These are phyloP conservation scores for Nemania diffusa DNA, from an alignment of 2,329 filamentous ascomycete species.

Conservation along the genomic window DNA sequence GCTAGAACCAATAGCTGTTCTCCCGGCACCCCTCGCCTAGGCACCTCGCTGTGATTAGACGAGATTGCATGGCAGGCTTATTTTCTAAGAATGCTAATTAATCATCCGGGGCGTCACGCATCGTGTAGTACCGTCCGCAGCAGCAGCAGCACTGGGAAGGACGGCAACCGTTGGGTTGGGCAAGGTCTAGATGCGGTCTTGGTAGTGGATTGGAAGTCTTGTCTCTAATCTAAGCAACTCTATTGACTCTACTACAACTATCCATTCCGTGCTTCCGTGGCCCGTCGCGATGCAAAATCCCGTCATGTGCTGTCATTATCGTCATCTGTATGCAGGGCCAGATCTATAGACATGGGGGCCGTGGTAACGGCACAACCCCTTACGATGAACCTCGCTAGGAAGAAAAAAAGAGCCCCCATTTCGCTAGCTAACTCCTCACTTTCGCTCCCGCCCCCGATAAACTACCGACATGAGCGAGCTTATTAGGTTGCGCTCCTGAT, in stretches of 20 bases:
- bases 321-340: conserved; percentile 20
- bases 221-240: conserved; percentile 25
- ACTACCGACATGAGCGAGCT: conserved; percentile 10
- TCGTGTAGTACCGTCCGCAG: conserved; percentile 1
- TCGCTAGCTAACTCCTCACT: neutral
- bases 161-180: conserved; percentile 5
- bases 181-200: conserved; percentile 21
- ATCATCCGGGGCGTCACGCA: conserved; percentile 16
- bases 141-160: neutral
- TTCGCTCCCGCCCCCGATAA: conserved; percentile 21
- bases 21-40: conserved; percentile 1
- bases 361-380: conserved; percentile 16
- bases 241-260: conserved; percentile 22
- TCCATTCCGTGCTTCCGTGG: conserved; percentile 9
- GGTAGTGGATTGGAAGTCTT: conserved; percentile 14
- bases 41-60: conserved; percentile 17
- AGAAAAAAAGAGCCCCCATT: neutral
- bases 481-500: conserved; percentile 10
- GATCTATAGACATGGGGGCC: conserved; percentile 32
- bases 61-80: conserved; percentile 15
- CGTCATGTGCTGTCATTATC: neutral
- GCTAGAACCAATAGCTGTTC: conserved; percentile 15
- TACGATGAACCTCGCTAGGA: conserved; percentile 8
- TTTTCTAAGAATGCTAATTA: conserved; percentile 5
- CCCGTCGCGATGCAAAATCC: conserved; percentile 2